A percentile compares a stretch with the other conserved stretches of the same genome.
Evolutionary conservation across 176 grass and related monocot genomes (phyloP).

Genomic region (Lolium rigidum): DNA sequence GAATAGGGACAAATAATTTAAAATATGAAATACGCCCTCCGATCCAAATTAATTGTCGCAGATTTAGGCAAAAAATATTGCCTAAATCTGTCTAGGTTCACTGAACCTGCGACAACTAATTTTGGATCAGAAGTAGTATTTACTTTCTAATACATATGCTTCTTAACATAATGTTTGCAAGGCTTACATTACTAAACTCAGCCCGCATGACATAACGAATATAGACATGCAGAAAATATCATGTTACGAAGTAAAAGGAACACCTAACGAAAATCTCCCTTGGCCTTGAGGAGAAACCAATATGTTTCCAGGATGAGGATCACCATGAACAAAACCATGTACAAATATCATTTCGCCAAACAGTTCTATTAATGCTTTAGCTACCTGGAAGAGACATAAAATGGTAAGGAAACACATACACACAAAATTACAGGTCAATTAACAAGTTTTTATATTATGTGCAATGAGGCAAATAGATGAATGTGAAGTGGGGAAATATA

Average conservation of each 20-base stretch:
- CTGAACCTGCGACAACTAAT: too few relatives aligned
- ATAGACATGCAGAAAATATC: conserved; percentile 30
- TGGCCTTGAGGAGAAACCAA: conserved; percentile 84
- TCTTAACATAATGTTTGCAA: too few relatives aligned
- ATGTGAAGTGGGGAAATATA: conserved; percentile 1
- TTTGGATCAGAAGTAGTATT: too few relatives aligned
- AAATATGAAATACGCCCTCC: background rate
- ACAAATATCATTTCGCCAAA: conserved; percentile 99
- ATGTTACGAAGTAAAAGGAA: conserved; percentile 8
- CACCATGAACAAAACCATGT: conserved; percentile 96
- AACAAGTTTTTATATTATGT: conserved; percentile 4
- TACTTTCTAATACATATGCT: too few relatives aligned
- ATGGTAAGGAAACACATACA: background rate
- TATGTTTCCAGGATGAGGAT: conserved; percentile 99
- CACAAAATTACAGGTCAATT: conserved; percentile 15
- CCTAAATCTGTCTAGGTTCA: too few relatives aligned
- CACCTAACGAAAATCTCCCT: conserved; percentile 73
- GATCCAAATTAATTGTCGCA: background rate
- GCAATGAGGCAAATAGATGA: background rate
- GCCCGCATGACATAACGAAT: background rate
- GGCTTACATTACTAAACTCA: background rate
- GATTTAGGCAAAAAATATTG: too few relatives aligned
- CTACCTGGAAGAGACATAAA: conserved; percentile 67
- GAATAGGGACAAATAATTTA: background rate
- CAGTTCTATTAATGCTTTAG: conserved; percentile 77